A percentile compares a stretch with the other conserved stretches of the same genome.
These are phyloP conservation scores for Diospyros lotus DNA, from an alignment of 148 eudicot species.

Conservation along the genomic window DNA sequence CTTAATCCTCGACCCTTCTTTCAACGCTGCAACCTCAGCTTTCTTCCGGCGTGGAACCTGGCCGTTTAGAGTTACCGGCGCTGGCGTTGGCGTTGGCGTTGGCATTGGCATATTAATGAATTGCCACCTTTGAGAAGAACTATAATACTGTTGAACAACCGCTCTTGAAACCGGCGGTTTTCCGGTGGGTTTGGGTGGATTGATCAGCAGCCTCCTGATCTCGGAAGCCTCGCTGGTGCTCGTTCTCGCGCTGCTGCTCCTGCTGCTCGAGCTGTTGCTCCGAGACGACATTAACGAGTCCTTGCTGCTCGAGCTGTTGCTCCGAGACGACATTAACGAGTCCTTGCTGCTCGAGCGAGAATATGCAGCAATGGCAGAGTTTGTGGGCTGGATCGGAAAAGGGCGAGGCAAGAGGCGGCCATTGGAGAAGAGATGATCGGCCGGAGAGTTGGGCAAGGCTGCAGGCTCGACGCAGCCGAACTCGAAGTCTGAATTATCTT, in stretches of 20 bases:
- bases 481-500: constrained; percentile 38
- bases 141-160: constrained; percentile 9
- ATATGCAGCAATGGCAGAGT: not conserved
- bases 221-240: constrained; percentile 38
- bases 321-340: too few species aligned
- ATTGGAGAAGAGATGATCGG: constrained; percentile 71
- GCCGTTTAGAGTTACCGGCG: constrained; percentile 38
- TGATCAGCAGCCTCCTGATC: constrained; percentile 17
- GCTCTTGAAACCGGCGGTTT: not conserved
- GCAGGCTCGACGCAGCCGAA: constrained; percentile 36
- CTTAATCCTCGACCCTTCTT: not conserved
- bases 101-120: constrained; percentile 21
- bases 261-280: constrained; percentile 16
- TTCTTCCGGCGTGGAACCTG: constrained; percentile 34
- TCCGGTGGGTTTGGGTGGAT: not conserved
- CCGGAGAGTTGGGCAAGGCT: constrained; percentile 48
- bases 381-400: constrained; percentile 38
- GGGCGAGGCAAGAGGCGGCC: constrained; percentile 68
- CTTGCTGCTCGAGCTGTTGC: constrained; percentile 44
- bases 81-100: constrained; percentile 22
- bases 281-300: not conserved
- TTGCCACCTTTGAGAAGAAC: constrained; percentile 57
- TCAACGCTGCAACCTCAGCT: constrained; percentile 6
- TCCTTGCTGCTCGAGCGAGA: constrained; percentile 44
- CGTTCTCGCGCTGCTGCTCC: constrained; percentile 38